Evolutionary conservation across 768 basidiomycete genomes (phyloP).

Genomic region (Rhizopogon vesiculosus): DNA sequence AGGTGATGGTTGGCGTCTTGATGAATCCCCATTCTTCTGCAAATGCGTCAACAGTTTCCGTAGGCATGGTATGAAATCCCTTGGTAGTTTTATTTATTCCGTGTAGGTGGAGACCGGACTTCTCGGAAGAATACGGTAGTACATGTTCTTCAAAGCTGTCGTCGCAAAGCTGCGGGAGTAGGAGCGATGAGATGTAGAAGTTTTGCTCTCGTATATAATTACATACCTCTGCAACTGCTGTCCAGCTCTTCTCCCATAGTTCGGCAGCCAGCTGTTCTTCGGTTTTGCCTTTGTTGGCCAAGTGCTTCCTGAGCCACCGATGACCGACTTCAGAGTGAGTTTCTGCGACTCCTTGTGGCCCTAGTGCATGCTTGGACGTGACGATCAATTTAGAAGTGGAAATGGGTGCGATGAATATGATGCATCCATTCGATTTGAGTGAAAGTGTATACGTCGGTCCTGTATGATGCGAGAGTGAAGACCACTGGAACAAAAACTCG

Average conservation of each 20-base stretch:
- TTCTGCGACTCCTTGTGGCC: conserved; percentile 36
- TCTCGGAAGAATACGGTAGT: conserved; percentile 72
- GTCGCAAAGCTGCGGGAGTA: conserved; percentile 74
- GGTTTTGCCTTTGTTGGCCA: conserved; percentile 55
- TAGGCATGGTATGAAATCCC: conserved; percentile 68
- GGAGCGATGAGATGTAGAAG: not conserved
- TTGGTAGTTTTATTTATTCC: conserved; percentile 74
- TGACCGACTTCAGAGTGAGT: conserved; percentile 86
- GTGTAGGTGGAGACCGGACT: conserved; percentile 89
- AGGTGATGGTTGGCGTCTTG: conserved; percentile 53
- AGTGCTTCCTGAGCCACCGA: conserved; percentile 72
- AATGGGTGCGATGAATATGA: conserved; percentile 91
- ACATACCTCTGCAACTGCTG: conserved; percentile 86
- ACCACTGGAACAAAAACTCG: conserved; percentile 52
- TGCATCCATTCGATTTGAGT: conserved; percentile 93
- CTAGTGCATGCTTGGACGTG: conserved; percentile 91
- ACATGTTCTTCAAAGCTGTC: conserved; percentile 98
- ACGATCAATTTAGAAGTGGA: conserved; percentile 70
- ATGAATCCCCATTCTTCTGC: conserved; percentile 93
- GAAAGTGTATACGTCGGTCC: conserved; percentile 79
- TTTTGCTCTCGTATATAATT: not conserved
- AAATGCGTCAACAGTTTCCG: conserved; percentile 66
- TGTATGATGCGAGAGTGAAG: conserved; percentile 62
- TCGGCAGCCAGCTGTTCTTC: conserved; percentile 68
- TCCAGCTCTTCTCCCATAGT: conserved; percentile 82